Evolutionary conservation across 2,329 filamentous ascomycete species (phyloP), one percentile per base, ranked within the genome.

Genomic region (Chaetothyriales sp.): DNA sequence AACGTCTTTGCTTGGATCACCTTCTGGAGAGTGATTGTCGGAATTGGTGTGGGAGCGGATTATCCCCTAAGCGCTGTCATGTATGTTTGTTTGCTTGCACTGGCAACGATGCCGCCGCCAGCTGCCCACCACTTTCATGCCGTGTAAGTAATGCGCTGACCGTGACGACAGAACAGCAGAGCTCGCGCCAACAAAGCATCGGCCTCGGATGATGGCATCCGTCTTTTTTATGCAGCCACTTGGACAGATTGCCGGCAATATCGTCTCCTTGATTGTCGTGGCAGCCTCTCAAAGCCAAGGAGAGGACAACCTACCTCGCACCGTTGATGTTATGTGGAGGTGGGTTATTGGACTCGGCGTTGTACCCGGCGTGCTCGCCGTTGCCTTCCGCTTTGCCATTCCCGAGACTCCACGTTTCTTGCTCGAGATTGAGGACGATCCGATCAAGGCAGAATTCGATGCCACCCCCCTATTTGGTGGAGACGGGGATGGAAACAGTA

Each of bases 171-270:
- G 26, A 42, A 28, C 36, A 47, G 18, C 45, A 72, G 69, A 55
- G 32, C 73, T 73, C 49, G 70, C 71, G 2, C 69, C 70, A 0
- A 83, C 78, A 0, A 75, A 74, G 46, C 79, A 79, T n/a, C 70
- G 81, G 47, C 76, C 76, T n/a, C 77, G 73, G 18, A 84, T 84
- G 80, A 68, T 84, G 56, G 77, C 80, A 5, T 74, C 74, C 2
- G 79, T 84, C 28, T 84, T 84, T 61, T 72, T 82, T 58, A 83
- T 82, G 76, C 81, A 84, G 57, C 79, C 81, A 1, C 66, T 84
- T 7, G 81, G 81, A 5, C 80, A 84, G 60, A 75, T 82, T 1
- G 69, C 80, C 1, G 80, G 80, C 12, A 80, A 81, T 54, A 64
- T 81, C 4, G 76, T 83, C 9, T 77, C 77, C 3, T 65, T 82